Base-by-base conservation (phyloP, 1,284 basidiomycete species). In the Fomitopsis pinicola region DNA sequence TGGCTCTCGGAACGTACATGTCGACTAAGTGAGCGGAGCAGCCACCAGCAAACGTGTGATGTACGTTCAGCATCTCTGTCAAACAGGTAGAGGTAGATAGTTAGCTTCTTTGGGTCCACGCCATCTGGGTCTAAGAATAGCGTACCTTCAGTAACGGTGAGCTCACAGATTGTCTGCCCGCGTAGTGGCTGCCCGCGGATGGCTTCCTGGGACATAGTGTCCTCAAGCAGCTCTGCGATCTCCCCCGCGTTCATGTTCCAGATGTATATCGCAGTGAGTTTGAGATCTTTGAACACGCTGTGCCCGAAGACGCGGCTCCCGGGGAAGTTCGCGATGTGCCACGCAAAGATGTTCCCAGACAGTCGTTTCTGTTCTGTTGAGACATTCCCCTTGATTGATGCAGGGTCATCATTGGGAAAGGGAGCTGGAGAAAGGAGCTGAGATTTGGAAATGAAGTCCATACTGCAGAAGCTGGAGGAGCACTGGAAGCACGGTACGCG, bases 41-140 rank as follows among this genome's bases (percentile, higher is more conserved):
- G 1, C 65, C 64, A 0, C 72, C 72, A 1, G 71, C 61, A 5
- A 73, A 58, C 6, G 64, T 62, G 14, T 69, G 66, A 44, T 70
- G 68, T 8, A 69, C 66, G 55, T 72, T 72, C 15, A 72, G 65
- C 72, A 72, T 72, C 4, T 60, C 72, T 73, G n/a, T 58, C 19
- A 10, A 28, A 19, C 22, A 22, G 22, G 22, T 22, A 22, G 22
- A 22, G 2, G 22, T 22, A 22, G 22, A 22, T 22, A 22, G 22
- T 15, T 5, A 57, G 9, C 17, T 4, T 12, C 5, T 3, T 57
- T 10, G 4, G 26, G 28, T 15, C 4, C 17, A n/a, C 9, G 2
- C 7, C 36, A 28, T 50, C 42, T 14, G 30, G 36, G 45, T 42
- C 33, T 22, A 12, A 26, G 53, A 52, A 53, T 28, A 35, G 46